Base-by-base conservation (phyloP, 805 yeast genomes). In the Candida ponderosae region DNA sequence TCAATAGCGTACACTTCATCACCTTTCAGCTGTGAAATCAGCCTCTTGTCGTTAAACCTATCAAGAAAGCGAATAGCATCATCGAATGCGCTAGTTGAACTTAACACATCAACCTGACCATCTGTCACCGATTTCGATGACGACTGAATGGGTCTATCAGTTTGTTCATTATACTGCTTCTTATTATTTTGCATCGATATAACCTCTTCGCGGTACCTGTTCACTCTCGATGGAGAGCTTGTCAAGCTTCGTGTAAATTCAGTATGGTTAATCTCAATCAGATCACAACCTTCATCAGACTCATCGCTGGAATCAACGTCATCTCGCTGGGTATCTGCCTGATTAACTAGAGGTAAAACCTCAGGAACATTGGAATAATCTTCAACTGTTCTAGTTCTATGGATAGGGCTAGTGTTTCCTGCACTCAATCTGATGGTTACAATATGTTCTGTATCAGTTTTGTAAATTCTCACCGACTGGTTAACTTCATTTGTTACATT, bases 1-100 rank as follows among this genome's bases (percentile, higher is more conserved):
- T 36, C 39, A 21, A 36, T 36, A 14, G 39, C 43, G 33, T 35
- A 44, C 10, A 36, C 38, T 18, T 47, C 41, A 4, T 37, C 29
- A 19, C 33, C 31, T 14, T 15, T 29, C 40, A 47, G 23, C 4
- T 26, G 15, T 3, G 33, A 10, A 9, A 47, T 14, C 4, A 24
- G 15, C 14, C 27, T 16, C 10, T 40, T 38, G 21, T 41, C 38
- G 10, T 26, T 17, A 10, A 47, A 31, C 2, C n/a, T 32, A 18
- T 43, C 34, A 3, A 47, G 30, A 7, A 35, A 18, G 3, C 7
- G 16, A 10, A 6, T 16, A 11, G 32, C 17, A 16, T n/a, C 15
- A 14, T 29, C 17, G 6, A 28, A n/a, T 13, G 37, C 31, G 19
- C 27, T 21, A 16, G 18, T 27, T 13, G n/a, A n/a, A n/a, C n/a